A percentile compares a stretch with the other conserved stretches of the same genome.
Evolutionary conservation across 441 rosid species (phyloP).

Genomic region (Populus hybrid): DNA sequence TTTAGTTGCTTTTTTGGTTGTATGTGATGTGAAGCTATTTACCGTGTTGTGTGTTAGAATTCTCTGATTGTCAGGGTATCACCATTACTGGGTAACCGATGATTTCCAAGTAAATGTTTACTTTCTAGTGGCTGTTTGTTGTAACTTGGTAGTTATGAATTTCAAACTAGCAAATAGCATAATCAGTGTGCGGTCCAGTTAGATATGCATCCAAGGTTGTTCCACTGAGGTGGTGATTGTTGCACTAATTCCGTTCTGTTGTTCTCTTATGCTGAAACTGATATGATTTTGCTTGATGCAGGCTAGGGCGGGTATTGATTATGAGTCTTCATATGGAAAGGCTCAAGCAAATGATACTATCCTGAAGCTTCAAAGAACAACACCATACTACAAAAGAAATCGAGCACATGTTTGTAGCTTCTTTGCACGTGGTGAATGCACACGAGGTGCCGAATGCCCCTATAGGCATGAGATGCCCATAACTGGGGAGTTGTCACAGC

Average conservation of each 20-base stretch:
- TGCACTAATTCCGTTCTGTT: background rate
- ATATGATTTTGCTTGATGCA: slow-evolving; percentile 26
- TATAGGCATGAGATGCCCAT: slow-evolving; percentile 95
- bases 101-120: background rate
- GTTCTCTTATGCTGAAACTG: too few relatives aligned
- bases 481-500: slow-evolving; percentile 92
- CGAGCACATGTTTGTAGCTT: slow-evolving; percentile 95
- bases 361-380: slow-evolving; percentile 84
- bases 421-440: slow-evolving; percentile 86
- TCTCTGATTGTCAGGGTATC: background rate
- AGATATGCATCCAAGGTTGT: background rate
- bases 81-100: background rate
- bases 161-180: background rate
- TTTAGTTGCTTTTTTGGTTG: background rate
- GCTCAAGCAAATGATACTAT: slow-evolving; percentile 77
- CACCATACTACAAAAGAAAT: slow-evolving; percentile 86
- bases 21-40: background rate
- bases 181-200: background rate
- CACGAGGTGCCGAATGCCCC: slow-evolving; percentile 95
- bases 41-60: background rate
- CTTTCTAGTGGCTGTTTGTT: background rate
- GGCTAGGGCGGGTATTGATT: slow-evolving; percentile 95
- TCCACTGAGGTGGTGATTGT: background rate
- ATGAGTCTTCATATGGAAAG: slow-evolving; percentile 88
- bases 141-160: background rate